A percentile compares a stretch with the other conserved stretches of the same genome.
phyloP scores from a whole-genome alignment of 192 early-diverging fungal species.

The Pilobolus umbonatus region DNA sequence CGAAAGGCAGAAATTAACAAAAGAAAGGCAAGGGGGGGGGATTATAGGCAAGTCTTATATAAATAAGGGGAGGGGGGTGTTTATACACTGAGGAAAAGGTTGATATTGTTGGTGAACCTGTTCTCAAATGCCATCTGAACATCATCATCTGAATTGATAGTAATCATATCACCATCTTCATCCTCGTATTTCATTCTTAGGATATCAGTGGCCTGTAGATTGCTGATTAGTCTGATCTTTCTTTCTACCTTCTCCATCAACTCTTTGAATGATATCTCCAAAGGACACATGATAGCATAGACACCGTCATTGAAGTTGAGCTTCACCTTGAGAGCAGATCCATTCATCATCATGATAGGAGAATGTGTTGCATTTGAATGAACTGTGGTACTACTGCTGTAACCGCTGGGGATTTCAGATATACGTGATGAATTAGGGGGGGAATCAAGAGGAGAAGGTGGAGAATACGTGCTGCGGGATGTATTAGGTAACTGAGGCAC shows the following conservation, averaged over 20 bases:
- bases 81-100: conserved; percentile 43
- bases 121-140: conserved; percentile 89
- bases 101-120: conserved; percentile 41
- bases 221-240: conserved; percentile 81
- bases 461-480: conserved; percentile 2
- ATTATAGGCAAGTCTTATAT: no score
- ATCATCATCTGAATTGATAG: conserved; percentile 85
- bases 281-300: conserved; percentile 84
- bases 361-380: not conserved
- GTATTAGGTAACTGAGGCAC: not conserved
- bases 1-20: no score
- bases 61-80: not conserved
- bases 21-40: not conserved
- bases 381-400: not conserved
- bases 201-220: conserved; percentile 49
- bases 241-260: conserved; percentile 80
- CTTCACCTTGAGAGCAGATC: conserved; percentile 67
- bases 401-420: conserved; percentile 14
- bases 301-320: conserved; percentile 86
- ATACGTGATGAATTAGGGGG: not conserved
- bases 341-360: not conserved
- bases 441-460: conserved; percentile 12
- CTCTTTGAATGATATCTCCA: conserved; percentile 68
- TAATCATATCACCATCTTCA: conserved; percentile 89
- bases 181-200: conserved; percentile 84